Conservation (phyloP, 305 asterid species). For the Fraxinus greggii region DNA sequence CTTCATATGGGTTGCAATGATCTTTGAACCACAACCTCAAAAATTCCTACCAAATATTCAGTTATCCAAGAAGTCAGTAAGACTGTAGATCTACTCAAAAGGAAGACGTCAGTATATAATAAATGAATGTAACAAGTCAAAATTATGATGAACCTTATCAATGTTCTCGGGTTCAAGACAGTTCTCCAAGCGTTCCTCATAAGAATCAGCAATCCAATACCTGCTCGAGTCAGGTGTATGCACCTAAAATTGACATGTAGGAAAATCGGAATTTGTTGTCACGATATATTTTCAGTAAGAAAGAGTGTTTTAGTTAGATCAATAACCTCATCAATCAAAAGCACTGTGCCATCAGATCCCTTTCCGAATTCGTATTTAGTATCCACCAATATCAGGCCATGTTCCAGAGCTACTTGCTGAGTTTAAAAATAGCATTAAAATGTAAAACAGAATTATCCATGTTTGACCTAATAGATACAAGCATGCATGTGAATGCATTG, state of each 20-base stretch:
- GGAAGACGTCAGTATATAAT: neutral
- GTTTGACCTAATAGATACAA: neutral
- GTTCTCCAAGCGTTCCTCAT: conserved; percentile 59
- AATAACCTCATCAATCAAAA: conserved; percentile 82
- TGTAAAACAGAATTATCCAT: neutral
- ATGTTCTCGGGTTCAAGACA: conserved; percentile 92
- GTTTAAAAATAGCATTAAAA: conserved; percentile 10
- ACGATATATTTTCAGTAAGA: conserved; percentile 6
- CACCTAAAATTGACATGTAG: conserved; percentile 41
- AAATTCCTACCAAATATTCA: conserved; percentile 62
- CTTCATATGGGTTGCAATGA: conserved; percentile 86
- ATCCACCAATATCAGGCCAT: conserved; percentile 85
- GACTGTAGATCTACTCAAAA: conserved; percentile 7
- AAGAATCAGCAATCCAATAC: conserved; percentile 79
- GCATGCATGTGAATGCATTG: neutral
- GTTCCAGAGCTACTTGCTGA: conserved; percentile 70
- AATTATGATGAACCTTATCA: conserved; percentile 66
- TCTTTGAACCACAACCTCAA: conserved; percentile 94
- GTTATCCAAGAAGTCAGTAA: conserved; percentile 15
- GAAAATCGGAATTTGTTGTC: neutral
- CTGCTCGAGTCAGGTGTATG: conserved; percentile 99
- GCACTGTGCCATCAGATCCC: conserved; percentile 73
- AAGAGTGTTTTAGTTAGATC: conserved; percentile 7
- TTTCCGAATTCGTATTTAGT: conserved; percentile 97
- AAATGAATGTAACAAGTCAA: conserved; percentile 2